Conservation (phyloP, 768 basidiomycete genomes). For the Russula earlei region DNA sequence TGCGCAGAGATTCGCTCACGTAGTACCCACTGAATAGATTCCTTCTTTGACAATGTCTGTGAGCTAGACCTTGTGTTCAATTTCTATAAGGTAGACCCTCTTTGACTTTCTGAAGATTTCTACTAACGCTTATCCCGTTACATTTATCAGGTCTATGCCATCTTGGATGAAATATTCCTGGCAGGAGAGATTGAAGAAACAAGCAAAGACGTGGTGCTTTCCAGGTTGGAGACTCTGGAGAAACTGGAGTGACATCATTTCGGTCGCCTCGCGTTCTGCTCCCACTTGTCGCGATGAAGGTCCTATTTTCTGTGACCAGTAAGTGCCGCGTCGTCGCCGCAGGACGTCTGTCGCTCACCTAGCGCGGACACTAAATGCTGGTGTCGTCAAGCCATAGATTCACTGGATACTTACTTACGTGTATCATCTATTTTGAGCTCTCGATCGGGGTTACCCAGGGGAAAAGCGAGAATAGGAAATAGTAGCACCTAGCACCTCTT, state of each 20-base stretch:
- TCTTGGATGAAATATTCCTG: slow-evolving; percentile 95
- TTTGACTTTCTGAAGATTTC: too few relatives aligned
- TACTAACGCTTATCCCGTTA: neutral
- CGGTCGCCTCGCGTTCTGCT: neutral
- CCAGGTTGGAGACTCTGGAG: slow-evolving; percentile 85
- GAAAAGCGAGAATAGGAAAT: neutral
- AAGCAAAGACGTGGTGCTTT: slow-evolving; percentile 89
- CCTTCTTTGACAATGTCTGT: slow-evolving; percentile 99
- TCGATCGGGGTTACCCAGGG: neutral
- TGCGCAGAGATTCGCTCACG: slow-evolving; percentile 1
- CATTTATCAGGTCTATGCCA: slow-evolving; percentile 79
- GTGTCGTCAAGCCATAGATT: neutral
- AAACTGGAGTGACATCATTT: slow-evolving; percentile 62
- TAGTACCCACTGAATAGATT: slow-evolving; percentile 43
- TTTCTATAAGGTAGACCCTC: slow-evolving; percentile 88
- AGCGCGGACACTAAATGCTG: neutral
- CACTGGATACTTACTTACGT: neutral
- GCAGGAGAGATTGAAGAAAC: slow-evolving; percentile 99
- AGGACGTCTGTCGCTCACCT: neutral
- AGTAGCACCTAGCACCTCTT: too few relatives aligned
- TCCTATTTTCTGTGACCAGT: neutral
- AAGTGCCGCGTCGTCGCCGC: too few relatives aligned
- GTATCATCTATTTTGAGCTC: neutral
- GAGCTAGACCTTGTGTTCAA: slow-evolving; percentile 98
- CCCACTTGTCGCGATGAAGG: neutral